These are phyloP conservation scores for Hypholoma fasciculare DNA, from an alignment of 768 basidiomycete species.

Conservation along the genomic window DNA sequence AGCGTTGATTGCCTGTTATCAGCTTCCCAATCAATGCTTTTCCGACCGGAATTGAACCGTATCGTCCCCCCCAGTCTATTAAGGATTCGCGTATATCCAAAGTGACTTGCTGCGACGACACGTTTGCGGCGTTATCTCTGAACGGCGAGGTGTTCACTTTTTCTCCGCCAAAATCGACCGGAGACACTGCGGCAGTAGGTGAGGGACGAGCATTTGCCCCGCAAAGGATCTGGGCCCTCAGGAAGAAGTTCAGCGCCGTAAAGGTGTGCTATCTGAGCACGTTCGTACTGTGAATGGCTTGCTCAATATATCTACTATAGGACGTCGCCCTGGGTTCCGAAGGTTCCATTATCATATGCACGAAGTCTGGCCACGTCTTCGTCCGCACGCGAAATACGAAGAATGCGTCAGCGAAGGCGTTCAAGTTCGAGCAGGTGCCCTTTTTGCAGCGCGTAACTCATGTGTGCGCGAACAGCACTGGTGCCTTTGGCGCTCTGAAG, in stretches of 20 bases:
- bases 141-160: conserved; percentile 95
- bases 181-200: conserved; percentile 27
- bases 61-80: conserved; percentile 78
- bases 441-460: conserved; percentile 82
- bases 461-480: conserved; percentile 85
- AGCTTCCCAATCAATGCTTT: conserved; percentile 81
- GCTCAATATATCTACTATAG: conserved; percentile 29
- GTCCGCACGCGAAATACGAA: conserved; percentile 64
- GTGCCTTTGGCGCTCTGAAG: conserved; percentile 84
- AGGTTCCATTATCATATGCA: conserved; percentile 88
- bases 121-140: conserved; percentile 79
- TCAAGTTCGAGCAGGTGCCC: conserved; percentile 80
- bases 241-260: conserved; percentile 85
- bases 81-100: conserved; percentile 75
- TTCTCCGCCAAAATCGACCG: conserved; percentile 34
- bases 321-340: conserved; percentile 90
- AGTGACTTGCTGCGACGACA: conserved; percentile 74
- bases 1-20: neutral
- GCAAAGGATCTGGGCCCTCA: conserved; percentile 87
- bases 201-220: conserved; percentile 59
- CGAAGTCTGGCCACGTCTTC: conserved; percentile 93
- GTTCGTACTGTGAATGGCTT: neutral
- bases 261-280: conserved; percentile 42
- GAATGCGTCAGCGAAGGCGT: conserved; percentile 41
- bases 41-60: conserved; percentile 72